Conservation (phyloP, 495 filamentous ascomycete genomes). For the Schizothecium vesticola region DNA sequence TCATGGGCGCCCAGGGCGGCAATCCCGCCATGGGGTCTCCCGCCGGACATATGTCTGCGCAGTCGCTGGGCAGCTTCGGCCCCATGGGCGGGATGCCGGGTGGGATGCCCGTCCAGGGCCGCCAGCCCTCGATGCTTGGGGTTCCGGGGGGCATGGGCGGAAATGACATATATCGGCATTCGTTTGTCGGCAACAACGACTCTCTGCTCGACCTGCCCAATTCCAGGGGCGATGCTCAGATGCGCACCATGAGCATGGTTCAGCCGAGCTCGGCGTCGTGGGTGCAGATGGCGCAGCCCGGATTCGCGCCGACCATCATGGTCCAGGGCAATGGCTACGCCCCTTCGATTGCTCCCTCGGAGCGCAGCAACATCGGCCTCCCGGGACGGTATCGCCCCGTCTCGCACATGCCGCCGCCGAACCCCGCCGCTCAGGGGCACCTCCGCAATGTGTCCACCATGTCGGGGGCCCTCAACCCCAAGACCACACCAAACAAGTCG, state of each 20-base stretch:
- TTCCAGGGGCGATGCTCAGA: slow-evolving; percentile 32
- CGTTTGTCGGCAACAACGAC: slow-evolving; percentile 34
- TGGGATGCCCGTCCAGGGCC: slow-evolving; percentile 23
- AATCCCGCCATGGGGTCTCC: slow-evolving; percentile 31
- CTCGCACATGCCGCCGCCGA: slow-evolving; percentile 46
- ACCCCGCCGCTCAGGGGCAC: slow-evolving; percentile 21
- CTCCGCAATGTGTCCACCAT: slow-evolving; percentile 46
- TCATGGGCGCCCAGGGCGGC: slow-evolving; percentile 38
- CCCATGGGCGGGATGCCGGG: slow-evolving; percentile 12
- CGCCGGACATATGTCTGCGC: slow-evolving; percentile 28
- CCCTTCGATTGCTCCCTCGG: slow-evolving; percentile 79
- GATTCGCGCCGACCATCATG: slow-evolving; percentile 46
- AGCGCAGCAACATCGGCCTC: slow-evolving; percentile 87
- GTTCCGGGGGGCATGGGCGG: slow-evolving; percentile 11
- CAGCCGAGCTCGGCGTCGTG: slow-evolving; percentile 58
- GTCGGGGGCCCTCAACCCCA: slow-evolving; percentile 41
- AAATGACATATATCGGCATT: slow-evolving; percentile 39
- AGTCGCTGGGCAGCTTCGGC: slow-evolving; percentile 30
- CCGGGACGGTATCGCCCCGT: slow-evolving; percentile 92
- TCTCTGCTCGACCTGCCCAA: slow-evolving; percentile 34
- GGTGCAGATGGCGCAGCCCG: slow-evolving; percentile 34
- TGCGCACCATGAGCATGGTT: slow-evolving; percentile 75
- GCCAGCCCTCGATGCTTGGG: slow-evolving; percentile 13
- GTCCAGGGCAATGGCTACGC: slow-evolving; percentile 45
- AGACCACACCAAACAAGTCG: slow-evolving; percentile 24